Conservation (phyloP, 2,329 filamentous ascomycete genomes). For the Pyrenochaeta sp. region DNA sequence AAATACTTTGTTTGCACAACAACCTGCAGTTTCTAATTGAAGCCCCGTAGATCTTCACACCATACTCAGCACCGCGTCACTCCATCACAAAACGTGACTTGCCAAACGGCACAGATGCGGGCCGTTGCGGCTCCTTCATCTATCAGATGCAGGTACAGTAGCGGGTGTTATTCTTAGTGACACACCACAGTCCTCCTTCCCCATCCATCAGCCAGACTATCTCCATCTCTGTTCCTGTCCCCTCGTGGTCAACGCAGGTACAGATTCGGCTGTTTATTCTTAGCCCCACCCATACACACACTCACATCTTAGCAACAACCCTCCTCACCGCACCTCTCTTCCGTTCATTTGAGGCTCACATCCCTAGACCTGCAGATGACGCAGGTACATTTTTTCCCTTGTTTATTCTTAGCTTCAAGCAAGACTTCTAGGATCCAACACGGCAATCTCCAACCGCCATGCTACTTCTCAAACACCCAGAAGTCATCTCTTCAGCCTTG, state of each 20-base stretch:
- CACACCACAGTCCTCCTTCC: neutral
- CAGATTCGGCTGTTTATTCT: too few relatives aligned
- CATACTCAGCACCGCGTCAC: conserved; percentile 1
- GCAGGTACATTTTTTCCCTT: neutral
- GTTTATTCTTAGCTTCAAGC: neutral
- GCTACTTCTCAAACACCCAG: neutral
- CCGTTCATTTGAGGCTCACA: neutral
- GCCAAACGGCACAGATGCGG: conserved; percentile 9
- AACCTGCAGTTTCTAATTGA: conserved; percentile 35
- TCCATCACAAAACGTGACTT: neutral
- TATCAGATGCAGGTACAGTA: conserved; percentile 26
- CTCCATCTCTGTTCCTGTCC: neutral
- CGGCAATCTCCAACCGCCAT: neutral
- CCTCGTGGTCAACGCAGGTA: too few relatives aligned
- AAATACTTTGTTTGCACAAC: conserved; percentile 18
- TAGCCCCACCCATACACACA: too few relatives aligned
- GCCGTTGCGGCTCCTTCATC: conserved; percentile 20
- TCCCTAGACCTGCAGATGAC: neutral
- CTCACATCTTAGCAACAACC: too few relatives aligned
- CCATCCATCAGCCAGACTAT: neutral
- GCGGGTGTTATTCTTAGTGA: conserved; percentile 26
- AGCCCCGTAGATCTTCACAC: conserved; percentile 10
- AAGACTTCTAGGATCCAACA: neutral
- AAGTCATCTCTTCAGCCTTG: too few relatives aligned
- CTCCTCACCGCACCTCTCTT: neutral